phyloP scores from a whole-genome alignment of 371 early-diverging fungal genomes.

The Zopfochytrium polystomum region DNA sequence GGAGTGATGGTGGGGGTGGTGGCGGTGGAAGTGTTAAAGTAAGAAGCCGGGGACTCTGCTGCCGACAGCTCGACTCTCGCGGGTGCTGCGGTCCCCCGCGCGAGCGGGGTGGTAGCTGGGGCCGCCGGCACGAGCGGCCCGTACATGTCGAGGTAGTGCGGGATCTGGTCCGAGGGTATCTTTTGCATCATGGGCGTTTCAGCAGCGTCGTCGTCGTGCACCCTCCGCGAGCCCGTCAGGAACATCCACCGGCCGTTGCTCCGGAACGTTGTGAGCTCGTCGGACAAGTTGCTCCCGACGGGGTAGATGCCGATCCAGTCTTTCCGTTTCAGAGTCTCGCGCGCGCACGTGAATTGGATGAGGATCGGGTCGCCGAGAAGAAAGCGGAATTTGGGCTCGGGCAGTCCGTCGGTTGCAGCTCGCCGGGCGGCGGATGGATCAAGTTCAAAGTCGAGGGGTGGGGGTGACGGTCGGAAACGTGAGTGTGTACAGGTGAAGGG shows the following conservation, averaged over 20 bases:
- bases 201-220: conserved; percentile 47
- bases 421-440: conserved; percentile 1
- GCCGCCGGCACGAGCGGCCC: too few relatives aligned
- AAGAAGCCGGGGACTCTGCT: too few relatives aligned
- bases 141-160: too few relatives aligned
- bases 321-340: conserved; percentile 58
- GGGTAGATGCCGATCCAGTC: conserved; percentile 95
- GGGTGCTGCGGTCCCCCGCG: too few relatives aligned
- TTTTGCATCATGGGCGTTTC: conserved; percentile 12
- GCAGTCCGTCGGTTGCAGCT: too few relatives aligned
- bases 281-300: conserved; percentile 65
- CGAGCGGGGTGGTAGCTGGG: too few relatives aligned
- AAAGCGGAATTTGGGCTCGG: too few relatives aligned
- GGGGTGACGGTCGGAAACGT: conserved; percentile 16
- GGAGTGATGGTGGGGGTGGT: too few relatives aligned
- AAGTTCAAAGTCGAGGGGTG: conserved; percentile 1
- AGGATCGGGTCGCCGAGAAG: conserved; percentile 68
- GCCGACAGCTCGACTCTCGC: too few relatives aligned
- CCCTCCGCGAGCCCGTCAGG: conserved; percentile 30
- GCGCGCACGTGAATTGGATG: conserved; percentile 70
- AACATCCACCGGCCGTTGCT: conserved; percentile 63
- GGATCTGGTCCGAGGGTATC: conserved; percentile 5
- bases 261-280: conserved; percentile 74
- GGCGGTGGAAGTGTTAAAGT: too few relatives aligned
- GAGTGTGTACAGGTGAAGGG: conserved; percentile 34